These are phyloP conservation scores for Phytopythium vexans DNA, from an alignment of 352 stramenopile species.

Conservation along the genomic window DNA sequence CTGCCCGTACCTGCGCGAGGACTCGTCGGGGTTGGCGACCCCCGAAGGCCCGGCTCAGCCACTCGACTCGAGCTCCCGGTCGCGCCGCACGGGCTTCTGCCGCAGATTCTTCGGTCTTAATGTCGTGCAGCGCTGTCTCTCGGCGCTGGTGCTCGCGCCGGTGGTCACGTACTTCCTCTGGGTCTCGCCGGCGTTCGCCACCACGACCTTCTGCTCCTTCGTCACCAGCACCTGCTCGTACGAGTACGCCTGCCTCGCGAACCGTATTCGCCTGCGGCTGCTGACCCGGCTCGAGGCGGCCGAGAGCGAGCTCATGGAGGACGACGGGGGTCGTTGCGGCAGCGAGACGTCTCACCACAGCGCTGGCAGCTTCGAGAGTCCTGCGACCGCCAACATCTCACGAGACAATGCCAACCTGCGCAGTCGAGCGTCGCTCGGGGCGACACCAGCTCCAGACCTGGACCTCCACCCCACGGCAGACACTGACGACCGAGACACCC, in stretches of 20 bases:
- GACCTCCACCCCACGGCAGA: not conserved
- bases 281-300: conserved; percentile 28
- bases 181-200: conserved; percentile 64
- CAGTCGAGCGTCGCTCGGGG: not conserved
- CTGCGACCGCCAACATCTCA: not conserved
- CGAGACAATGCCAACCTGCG: not conserved
- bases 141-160: conserved; percentile 51
- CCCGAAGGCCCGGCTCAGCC: conserved; percentile 5
- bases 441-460: not conserved
- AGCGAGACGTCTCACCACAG: conserved; percentile 29
- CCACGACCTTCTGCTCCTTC: conserved; percentile 62
- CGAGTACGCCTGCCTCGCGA: conserved; percentile 72
- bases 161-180: conserved; percentile 72
- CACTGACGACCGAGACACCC: conserved; percentile 4
- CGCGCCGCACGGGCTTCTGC: conserved; percentile 4
- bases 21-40: conserved; percentile 2
- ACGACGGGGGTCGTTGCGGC: not conserved
- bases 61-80: not conserved
- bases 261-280: conserved; percentile 56
- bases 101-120: conserved; percentile 33
- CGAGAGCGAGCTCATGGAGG: conserved; percentile 8
- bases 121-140: conserved; percentile 62
- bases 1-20: conserved; percentile 7
- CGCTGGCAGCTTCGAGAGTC: conserved; percentile 22
- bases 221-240: conserved; percentile 62